Base-by-base conservation (phyloP, 75 land plant species). In the Cupressus sempervirens region DNA sequence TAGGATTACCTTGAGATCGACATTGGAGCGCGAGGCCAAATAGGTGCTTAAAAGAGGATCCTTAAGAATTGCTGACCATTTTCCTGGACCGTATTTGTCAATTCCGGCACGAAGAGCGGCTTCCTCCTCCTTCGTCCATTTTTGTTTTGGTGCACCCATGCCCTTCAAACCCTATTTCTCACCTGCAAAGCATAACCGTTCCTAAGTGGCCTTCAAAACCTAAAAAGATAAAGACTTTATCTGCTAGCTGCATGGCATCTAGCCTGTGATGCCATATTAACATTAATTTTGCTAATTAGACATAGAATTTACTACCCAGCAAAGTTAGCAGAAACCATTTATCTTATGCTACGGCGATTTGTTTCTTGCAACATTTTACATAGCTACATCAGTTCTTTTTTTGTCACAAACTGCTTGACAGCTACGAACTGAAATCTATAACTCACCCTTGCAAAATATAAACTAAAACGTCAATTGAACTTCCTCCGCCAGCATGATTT, bases 41-140 rank as follows among this genome's bases (percentile, higher is more conserved):
- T 32, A 56, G 18, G 80, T 81, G 54, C 86, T 81, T 40, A 91
- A 91, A 5, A 82, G 84, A 15, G 90, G 88, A 67, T 93, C 94
- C 30, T 81, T 91, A 12, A 86, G 91, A 76, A 93, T 93, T 70
- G 87, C 89, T 38, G 89, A 87, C 94, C 94, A 93, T 83, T 91
- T 89, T 1, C 94, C 94, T 3, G 93, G 80, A 18, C 93, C 93
- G 85, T 91, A 88, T 84, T 92, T 92, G 7, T 81, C 76, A 2
- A 92, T 87, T 20, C 93, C 94, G 62, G 89, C 86, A 8, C 82
- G 56, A 10, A 93, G 84, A 9, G 94, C 94, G 6, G 83, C 88
- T 53, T 91, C 93, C 81, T 93, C 94, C 56, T 90, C 94, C 41
- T 88, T 6, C n/a, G 94, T 93, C 94, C 94, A 93, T 45, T 92